phyloP scores from a whole-genome alignment of 1,284 basidiomycete genomes.

The Pholiota adiposa region DNA sequence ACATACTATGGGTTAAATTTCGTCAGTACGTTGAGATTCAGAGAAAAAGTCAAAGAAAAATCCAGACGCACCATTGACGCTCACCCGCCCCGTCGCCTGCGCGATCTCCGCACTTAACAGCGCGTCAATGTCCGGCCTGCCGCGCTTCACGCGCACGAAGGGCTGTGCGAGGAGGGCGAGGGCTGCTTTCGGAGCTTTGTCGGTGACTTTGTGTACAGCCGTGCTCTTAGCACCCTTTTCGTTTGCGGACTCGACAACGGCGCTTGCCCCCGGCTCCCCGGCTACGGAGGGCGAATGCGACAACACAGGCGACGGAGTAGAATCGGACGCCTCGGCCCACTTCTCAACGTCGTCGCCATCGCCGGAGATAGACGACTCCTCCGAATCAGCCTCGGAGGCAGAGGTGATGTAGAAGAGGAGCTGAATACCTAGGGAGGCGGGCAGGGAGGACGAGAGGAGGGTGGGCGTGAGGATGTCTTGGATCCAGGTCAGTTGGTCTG shows the following conservation, averaged over 20 bases:
- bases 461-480: slow-evolving; percentile 37
- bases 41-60: background rate
- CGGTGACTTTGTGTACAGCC: background rate
- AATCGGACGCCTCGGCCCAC: slow-evolving; percentile 2
- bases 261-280: no score
- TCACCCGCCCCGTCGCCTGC: slow-evolving; percentile 30
- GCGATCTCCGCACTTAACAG: slow-evolving; percentile 26
- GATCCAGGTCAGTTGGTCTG: slow-evolving; percentile 49
- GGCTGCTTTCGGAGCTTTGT: background rate
- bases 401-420: slow-evolving; percentile 44
- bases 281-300: no score
- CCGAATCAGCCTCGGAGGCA: background rate
- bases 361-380: background rate
- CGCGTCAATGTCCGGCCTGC: slow-evolving; percentile 35
- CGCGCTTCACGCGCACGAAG: slow-evolving; percentile 30
- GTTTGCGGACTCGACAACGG: slow-evolving; percentile 11
- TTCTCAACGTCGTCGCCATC: slow-evolving; percentile 10
- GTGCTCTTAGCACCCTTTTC: slow-evolving; percentile 5
- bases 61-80: slow-evolving; percentile 40
- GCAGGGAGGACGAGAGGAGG: slow-evolving; percentile 20
- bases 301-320: no score
- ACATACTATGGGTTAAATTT: slow-evolving; percentile 27
- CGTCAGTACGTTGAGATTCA: background rate
- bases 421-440: slow-evolving; percentile 34
- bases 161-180: slow-evolving; percentile 19